These are phyloP conservation scores for Trichosanthes cucumerina DNA, from an alignment of 306 rosid species.

Conservation along the genomic window DNA sequence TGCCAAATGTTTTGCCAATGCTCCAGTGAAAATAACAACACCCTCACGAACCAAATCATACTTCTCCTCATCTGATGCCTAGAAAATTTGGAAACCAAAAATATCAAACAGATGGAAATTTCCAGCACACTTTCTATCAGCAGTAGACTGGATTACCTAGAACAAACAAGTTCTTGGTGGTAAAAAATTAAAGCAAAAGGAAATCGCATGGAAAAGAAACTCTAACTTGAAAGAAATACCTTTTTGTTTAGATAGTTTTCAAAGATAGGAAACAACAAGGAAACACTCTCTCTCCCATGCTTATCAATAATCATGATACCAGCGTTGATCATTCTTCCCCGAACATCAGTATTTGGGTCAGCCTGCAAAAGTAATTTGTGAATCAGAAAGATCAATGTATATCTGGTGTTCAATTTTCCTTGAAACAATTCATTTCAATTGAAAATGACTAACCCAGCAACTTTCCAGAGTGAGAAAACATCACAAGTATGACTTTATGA, in stretches of 20 bases:
- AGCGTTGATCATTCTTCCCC: conserved; percentile 95
- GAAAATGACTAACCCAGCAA: not conserved
- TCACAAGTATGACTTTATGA: not conserved
- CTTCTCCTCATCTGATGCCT: conserved; percentile 87
- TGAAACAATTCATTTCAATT: not conserved
- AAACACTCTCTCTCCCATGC: conserved; percentile 79
- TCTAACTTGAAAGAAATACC: conserved; percentile 23
- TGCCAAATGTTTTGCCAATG: conserved; percentile 85
- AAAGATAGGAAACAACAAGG: conserved; percentile 85
- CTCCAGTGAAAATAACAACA: conserved; percentile 96
- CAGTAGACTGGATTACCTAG: not conserved
- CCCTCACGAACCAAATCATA: conserved; percentile 98
- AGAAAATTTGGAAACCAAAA: conserved; percentile 11
- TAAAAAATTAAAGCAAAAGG: not conserved
- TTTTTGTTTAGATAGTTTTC: conserved; percentile 90
- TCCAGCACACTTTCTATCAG: not conserved
- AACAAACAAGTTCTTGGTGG: not conserved
- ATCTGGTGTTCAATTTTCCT: not conserved
- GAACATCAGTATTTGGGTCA: conserved; percentile 85
- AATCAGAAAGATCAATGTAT: not conserved
- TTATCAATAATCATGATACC: conserved; percentile 91
- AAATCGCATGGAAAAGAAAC: conserved; percentile 1
- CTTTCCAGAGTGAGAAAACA: not conserved
- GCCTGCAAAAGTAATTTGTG: conserved; percentile 55
- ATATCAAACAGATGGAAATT: conserved; percentile 5